phyloP scores from a whole-genome alignment of 257 asterid genomes.

The Solanum corneliomulleri region DNA sequence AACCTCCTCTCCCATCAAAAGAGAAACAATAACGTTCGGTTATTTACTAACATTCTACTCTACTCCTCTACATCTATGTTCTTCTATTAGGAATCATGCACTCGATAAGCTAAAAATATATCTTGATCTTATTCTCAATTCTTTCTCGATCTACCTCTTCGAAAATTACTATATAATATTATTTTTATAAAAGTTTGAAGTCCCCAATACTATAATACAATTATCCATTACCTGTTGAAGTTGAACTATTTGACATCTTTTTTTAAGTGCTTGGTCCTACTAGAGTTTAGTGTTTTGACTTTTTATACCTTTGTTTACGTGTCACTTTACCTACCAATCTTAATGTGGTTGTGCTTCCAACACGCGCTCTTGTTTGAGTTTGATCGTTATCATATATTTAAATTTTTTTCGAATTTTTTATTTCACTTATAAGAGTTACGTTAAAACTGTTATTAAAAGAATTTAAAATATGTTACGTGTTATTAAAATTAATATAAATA shows the following conservation, averaged over 20 bases:
- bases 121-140: background rate
- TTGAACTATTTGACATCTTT: background rate
- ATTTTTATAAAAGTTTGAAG: background rate
- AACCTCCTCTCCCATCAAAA: background rate
- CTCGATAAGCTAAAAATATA: background rate
- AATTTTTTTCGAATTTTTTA: background rate
- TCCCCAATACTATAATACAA: background rate
- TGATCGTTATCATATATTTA: background rate
- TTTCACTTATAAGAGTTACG: rapidly evolving
- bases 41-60: background rate
- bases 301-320: background rate
- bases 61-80: too few species aligned
- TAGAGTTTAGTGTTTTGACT: background rate
- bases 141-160: background rate
- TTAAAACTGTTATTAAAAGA: background rate
- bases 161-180: background rate
- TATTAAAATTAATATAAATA: background rate
- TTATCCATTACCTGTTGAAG: background rate
- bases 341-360: background rate
- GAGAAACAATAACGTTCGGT: background rate
- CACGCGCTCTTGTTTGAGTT: background rate
- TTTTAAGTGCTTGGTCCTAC: background rate
- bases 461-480: background rate
- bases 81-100: background rate
- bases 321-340: background rate